phyloP scores from a whole-genome alignment of 331 rosid genomes.

The Pyrus hybrid region DNA sequence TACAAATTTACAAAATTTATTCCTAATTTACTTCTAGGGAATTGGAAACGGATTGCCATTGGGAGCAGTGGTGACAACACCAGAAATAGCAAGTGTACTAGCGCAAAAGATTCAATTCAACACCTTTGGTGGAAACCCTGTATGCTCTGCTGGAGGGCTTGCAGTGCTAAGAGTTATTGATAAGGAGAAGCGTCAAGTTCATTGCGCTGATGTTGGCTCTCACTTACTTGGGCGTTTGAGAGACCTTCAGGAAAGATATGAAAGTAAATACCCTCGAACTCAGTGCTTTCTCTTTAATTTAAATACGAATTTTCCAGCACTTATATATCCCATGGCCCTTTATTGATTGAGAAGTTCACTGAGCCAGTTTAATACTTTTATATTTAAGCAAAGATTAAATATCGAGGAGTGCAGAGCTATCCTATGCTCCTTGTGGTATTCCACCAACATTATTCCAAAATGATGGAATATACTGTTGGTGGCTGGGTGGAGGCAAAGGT shows the following conservation, averaged over 20 bases:
- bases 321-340: not conserved
- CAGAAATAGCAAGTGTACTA: slow-evolving; percentile 73
- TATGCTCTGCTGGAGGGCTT: slow-evolving; percentile 80
- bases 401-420: not conserved
- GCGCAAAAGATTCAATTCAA: slow-evolving; percentile 65
- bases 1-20: slow-evolving; percentile 7
- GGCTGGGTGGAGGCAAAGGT: not conserved
- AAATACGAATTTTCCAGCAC: not conserved
- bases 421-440: not conserved
- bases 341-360: not conserved
- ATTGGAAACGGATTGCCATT: slow-evolving; percentile 82
- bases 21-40: slow-evolving; percentile 42
- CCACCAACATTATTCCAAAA: not conserved
- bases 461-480: not conserved
- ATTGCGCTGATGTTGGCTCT: slow-evolving; percentile 66
- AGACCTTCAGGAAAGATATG: slow-evolving; percentile 52
- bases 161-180: slow-evolving; percentile 76
- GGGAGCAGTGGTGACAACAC: slow-evolving; percentile 88
- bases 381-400: not conserved
- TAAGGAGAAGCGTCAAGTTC: slow-evolving; percentile 74
- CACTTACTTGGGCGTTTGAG: slow-evolving; percentile 60
- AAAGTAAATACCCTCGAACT: slow-evolving; percentile 36
- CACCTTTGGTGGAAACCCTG: slow-evolving; percentile 86
- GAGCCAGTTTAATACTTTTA: not conserved
- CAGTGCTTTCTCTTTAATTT: not conserved